Evolutionary conservation across 2,329 filamentous ascomycete species (phyloP), one percentile per base, ranked within the genome.

Genomic region (Monosporascus sp.): DNA sequence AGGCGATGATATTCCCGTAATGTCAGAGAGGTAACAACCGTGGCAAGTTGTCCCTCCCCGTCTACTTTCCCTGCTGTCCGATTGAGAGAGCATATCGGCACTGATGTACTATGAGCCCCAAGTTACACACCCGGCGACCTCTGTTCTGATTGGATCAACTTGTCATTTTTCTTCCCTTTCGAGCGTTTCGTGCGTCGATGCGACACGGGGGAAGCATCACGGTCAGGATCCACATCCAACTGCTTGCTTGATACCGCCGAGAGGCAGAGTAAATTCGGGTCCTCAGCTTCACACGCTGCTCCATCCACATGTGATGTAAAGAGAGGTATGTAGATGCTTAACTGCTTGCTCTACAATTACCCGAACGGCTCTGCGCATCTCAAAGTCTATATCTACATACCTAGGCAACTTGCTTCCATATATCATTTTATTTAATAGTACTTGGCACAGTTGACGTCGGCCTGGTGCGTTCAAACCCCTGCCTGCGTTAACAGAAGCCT

Each of bases 251-350:
- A 18, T 20, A 43, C 17, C 17, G 39, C 39, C 18, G 39, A 35
- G 31, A 43, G 39, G 18, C 18, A 20, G 39, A 5, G 9, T 5
- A 35, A 35, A 35, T 35, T 11, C 4, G 31, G 27, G 9, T 11
- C 31, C 31, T 35, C 31, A 14, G 31, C 45, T 58, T 58, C 57
- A 56, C 57, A 60, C 54, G 56, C 31, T 14, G 31, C 31, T 35
- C 53, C 52, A 57, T 58, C 51, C 36, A 38, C 48, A 50, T 52
- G 20, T 46, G 49, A 52, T 55, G 54, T 53, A 49, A 50, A 51
- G 43, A 49, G 49, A 31, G 27, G 9, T 14, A 35, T 35, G 31
- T 35, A 35, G 31, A 11, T 35, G 11, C 31, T 14, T 35, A 35
- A 35, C 31, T 35, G 31, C 9, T 35, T 35, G 31, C 31, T 35